These are phyloP conservation scores for Dictyostelium capitatum DNA, from an alignment of 78 protist species.

Conservation along the genomic window DNA sequence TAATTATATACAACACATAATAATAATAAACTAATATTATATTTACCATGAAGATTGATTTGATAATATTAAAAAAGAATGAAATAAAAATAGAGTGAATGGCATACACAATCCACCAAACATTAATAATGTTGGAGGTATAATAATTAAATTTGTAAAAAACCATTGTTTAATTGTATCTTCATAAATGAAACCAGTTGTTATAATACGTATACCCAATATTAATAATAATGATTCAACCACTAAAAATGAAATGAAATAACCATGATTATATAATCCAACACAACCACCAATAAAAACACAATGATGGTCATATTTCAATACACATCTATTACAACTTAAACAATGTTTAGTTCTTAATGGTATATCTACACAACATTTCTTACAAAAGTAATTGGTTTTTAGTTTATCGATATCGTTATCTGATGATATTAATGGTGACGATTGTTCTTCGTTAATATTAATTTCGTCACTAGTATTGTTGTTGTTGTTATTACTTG, in stretches of 20 bases:
- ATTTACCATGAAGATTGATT: slow-evolving; percentile 73
- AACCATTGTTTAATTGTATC: slow-evolving; percentile 44
- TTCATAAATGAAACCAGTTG: slow-evolving; percentile 22
- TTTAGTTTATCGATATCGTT: slow-evolving; percentile 12
- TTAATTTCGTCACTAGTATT: background rate
- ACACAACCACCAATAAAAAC: slow-evolving; percentile 63
- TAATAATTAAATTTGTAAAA: background rate
- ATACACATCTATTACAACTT: slow-evolving; percentile 53
- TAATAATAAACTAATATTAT: too few relatives aligned
- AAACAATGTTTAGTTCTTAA: slow-evolving; percentile 63
- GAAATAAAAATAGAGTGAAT: slow-evolving; percentile 18
- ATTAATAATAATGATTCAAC: slow-evolving; percentile 12
- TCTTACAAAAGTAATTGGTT: slow-evolving; percentile 2
- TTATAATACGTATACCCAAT: slow-evolving; percentile 45
- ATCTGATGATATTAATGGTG: background rate
- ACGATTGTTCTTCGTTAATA: background rate
- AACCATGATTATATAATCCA: slow-evolving; percentile 40
- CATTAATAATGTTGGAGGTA: slow-evolving; percentile 44
- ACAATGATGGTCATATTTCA: slow-evolving; percentile 72
- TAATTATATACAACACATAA: too few relatives aligned
- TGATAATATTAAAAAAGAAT: slow-evolving; percentile 34
- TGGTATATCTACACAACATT: slow-evolving; percentile 18
- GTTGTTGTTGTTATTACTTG: background rate
- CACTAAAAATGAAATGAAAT: slow-evolving; percentile 14
- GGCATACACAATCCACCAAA: slow-evolving; percentile 63